phyloP scores from a whole-genome alignment of 1,284 basidiomycete species.

The Athelia sp. region DNA sequence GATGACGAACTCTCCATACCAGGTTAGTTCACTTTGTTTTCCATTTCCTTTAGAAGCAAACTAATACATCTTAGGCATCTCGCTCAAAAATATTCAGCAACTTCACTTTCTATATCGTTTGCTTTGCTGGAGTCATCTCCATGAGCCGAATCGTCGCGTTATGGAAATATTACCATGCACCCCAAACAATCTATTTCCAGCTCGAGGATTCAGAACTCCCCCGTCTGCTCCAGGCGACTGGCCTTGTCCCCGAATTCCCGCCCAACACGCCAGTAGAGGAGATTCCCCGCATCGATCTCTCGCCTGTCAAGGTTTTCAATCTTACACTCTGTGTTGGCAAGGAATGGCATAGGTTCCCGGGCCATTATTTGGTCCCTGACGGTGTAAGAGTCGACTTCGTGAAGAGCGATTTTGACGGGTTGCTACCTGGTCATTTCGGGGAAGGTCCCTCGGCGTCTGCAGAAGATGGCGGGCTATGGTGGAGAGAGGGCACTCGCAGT shows the following conservation, averaged over 20 bases:
- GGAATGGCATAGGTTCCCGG: conserved; percentile 96
- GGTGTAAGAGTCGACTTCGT: conserved; percentile 82
- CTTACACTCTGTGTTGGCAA: conserved; percentile 87
- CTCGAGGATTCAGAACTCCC: conserved; percentile 83
- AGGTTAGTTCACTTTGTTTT: conserved; percentile 44
- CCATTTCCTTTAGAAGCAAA: background rate
- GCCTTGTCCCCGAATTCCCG: conserved; percentile 49
- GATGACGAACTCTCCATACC: conserved; percentile 78
- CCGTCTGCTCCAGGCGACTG: conserved; percentile 69
- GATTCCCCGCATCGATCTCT: conserved; percentile 60
- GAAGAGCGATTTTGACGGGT: conserved; percentile 85
- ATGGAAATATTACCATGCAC: conserved; percentile 88
- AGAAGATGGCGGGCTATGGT: conserved; percentile 35
- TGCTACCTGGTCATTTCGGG: conserved; percentile 82
- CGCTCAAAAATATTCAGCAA: conserved; percentile 71
- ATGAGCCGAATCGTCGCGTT: conserved; percentile 77
- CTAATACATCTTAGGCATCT: conserved; percentile 57
- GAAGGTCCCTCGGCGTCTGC: conserved; percentile 18
- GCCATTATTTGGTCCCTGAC: conserved; percentile 85
- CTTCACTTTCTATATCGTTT: conserved; percentile 69
- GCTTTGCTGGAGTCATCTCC: conserved; percentile 66
- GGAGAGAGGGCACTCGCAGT: conserved; percentile 60
- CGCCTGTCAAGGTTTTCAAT: conserved; percentile 65
- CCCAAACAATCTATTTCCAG: conserved; percentile 68
- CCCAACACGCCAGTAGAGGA: conserved; percentile 41